Evolutionary conservation across 2,329 filamentous ascomycete genomes (phyloP).

Genomic region (Tolypocladium album): DNA sequence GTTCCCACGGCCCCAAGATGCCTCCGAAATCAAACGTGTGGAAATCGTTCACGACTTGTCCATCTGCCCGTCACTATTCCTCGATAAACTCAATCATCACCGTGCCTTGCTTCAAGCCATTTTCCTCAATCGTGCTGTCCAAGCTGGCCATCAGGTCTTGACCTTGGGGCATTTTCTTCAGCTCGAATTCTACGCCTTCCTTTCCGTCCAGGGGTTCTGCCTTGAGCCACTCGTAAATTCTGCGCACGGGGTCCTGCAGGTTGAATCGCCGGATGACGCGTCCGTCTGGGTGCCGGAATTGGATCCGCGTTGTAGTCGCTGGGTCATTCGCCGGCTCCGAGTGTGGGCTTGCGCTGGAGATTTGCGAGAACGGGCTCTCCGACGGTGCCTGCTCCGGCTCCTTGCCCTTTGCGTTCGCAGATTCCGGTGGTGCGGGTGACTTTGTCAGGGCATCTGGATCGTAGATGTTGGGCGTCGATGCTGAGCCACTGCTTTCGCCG

Average conservation of each 20-base stretch:
- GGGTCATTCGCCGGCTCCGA: conserved; percentile 64
- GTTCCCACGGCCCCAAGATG: not conserved
- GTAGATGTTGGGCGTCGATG: conserved; percentile 43
- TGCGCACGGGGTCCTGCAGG: conserved; percentile 62
- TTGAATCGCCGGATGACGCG: conserved; percentile 81
- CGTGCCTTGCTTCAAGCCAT: conserved; percentile 81
- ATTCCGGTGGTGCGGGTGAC: conserved; percentile 25
- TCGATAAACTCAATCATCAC: conserved; percentile 90
- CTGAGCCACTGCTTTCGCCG: conserved; percentile 19
- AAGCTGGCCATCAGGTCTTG: conserved; percentile 72
- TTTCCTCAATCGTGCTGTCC: conserved; percentile 65
- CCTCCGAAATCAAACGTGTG: not conserved
- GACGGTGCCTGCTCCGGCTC: conserved; percentile 28
- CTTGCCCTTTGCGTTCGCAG: conserved; percentile 39
- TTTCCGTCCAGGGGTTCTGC: conserved; percentile 74
- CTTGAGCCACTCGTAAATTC: conserved; percentile 96
- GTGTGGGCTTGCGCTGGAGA: conserved; percentile 64
- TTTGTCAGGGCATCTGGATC: conserved; percentile 88
- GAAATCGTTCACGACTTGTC: too few relatives aligned
- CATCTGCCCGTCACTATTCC: conserved; percentile 19
- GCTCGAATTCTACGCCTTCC: conserved; percentile 68
- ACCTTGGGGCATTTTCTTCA: conserved; percentile 68
- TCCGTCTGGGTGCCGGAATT: conserved; percentile 78
- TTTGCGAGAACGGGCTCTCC: conserved; percentile 50
- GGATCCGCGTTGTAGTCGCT: conserved; percentile 71